phyloP scores from a whole-genome alignment of 106 monocot genomes.

The Agapanthus africanus region DNA sequence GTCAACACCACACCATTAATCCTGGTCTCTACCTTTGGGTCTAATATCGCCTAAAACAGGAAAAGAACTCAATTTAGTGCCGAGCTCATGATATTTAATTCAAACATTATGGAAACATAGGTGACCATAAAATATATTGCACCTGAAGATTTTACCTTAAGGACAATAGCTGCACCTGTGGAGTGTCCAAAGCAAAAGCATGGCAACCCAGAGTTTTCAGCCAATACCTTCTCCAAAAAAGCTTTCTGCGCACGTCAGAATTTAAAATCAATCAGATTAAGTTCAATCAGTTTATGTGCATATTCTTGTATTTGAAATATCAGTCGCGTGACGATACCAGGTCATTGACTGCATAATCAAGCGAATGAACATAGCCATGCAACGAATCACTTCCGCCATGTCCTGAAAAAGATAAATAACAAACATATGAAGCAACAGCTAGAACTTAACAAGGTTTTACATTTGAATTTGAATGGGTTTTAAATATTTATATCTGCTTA shows the following conservation, averaged over 20 bases:
- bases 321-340: constrained; percentile 38
- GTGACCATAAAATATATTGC: background rate
- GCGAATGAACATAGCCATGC: constrained; percentile 89
- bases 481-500: too few relatives aligned
- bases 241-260: constrained; percentile 40
- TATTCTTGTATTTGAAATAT: background rate
- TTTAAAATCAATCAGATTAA: background rate
- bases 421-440: background rate
- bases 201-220: constrained; percentile 63
- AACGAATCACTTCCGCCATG: constrained; percentile 95
- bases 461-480: background rate
- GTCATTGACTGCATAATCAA: constrained; percentile 79
- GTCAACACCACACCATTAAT: constrained; percentile 66
- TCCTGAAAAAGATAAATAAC: constrained; percentile 30
- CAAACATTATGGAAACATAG: too few relatives aligned
- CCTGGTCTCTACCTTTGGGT: constrained; percentile 47
- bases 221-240: constrained; percentile 52
- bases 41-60: constrained; percentile 39
- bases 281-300: background rate
- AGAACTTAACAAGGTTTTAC: background rate
- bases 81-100: too few relatives aligned
- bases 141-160: constrained; percentile 44
- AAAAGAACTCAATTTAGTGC: background rate
- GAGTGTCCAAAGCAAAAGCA: constrained; percentile 95
- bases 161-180: constrained; percentile 78